Conservation (phyloP, 140 eudicot species). For the Oenanthe javanica region DNA sequence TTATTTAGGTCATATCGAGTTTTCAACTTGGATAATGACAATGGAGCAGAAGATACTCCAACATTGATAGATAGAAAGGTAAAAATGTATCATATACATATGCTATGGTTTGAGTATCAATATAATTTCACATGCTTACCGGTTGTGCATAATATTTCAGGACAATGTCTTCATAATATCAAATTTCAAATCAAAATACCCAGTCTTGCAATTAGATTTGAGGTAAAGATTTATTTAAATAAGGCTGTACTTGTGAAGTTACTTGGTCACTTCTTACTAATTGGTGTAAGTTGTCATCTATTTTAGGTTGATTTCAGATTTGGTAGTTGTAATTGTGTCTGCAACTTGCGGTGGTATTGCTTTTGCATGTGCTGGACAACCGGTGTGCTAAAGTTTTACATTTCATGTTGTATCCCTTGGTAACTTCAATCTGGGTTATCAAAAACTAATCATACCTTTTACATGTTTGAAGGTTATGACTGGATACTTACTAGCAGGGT, state of each 20-base stretch:
- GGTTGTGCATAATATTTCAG: conserved; percentile 29
- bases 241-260: not conserved
- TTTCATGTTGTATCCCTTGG: conserved; percentile 9
- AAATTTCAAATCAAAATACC: conserved; percentile 87
- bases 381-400: conserved; percentile 47
- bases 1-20: conserved; percentile 68
- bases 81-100: not conserved
- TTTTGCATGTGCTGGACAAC: conserved; percentile 99
- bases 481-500: conserved; percentile 94
- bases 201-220: conserved; percentile 88
- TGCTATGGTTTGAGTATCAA: not conserved
- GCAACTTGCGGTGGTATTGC: conserved; percentile 99
- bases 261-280: not conserved
- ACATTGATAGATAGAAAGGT: conserved; percentile 94
- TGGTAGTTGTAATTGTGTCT: conserved; percentile 95
- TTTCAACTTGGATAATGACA: conserved; percentile 72
- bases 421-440: not conserved
- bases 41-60: conserved; percentile 91
- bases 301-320: conserved; percentile 84
- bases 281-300: not conserved
- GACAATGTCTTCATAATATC: conserved; percentile 96
- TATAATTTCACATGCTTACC: conserved; percentile 8
- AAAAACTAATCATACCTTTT: conserved; percentile 9
- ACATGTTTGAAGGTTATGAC: conserved; percentile 67
- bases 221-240: conserved; percentile 32